These are phyloP conservation scores for Trichophyton simii DNA, from an alignment of 2,329 filamentous ascomycete genomes.

Conservation along the genomic window DNA sequence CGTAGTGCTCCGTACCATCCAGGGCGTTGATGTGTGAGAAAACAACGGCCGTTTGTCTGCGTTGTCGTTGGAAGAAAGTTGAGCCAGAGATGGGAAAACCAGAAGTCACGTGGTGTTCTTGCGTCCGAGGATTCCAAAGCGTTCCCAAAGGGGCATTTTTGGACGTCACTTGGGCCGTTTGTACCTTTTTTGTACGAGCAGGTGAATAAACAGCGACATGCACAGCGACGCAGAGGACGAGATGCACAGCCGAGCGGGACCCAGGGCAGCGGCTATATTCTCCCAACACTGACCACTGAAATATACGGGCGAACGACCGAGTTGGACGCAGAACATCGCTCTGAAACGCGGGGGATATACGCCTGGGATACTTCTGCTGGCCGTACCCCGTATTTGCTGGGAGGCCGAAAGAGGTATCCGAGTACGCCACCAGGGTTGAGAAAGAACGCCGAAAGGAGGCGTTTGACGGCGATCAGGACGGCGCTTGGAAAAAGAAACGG, in stretches of 20 bases:
- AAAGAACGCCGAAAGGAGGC: not conserved
- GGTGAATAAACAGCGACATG: not conserved
- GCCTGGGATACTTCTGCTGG: not conserved
- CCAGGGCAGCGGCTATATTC: not conserved
- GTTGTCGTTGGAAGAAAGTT: no score
- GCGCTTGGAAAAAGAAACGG: not conserved
- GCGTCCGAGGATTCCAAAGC: no score
- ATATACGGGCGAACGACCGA: not conserved
- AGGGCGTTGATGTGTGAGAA: not conserved
- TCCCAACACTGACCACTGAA: not conserved
- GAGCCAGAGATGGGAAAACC: no score
- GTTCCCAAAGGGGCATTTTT: not conserved
- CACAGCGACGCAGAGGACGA: not conserved
- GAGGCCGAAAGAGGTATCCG: not conserved
- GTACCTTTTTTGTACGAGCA: not conserved
- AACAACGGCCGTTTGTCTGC: no score
- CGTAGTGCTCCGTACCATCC: no score
- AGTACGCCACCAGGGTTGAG: not conserved
- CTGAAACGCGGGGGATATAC: slow-evolving; percentile 1
- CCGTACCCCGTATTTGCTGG: not conserved
- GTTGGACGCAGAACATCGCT: not conserved
- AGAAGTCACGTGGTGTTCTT: no score
- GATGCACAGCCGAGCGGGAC: not conserved
- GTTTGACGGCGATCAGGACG: not conserved
- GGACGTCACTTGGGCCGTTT: not conserved